Base-by-base conservation (phyloP, 805 yeast species). In the Tetrapisispora nanseiensis region DNA sequence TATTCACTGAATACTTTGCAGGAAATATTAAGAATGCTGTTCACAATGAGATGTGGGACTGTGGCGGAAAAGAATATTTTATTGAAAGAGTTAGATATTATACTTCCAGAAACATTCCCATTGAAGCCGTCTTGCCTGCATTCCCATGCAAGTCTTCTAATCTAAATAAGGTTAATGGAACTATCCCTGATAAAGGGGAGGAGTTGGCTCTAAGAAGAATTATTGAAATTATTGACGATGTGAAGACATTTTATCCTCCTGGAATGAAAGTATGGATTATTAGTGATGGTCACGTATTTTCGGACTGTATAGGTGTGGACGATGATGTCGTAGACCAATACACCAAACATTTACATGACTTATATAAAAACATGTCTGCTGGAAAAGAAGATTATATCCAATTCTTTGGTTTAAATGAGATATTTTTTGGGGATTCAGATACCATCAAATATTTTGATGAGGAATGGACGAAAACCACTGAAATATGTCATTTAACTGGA, bases 101-200 rank as follows among this genome's bases (percentile, higher is more conserved):
- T 52, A 74, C 78, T 20, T 64, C 70, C 32, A 66, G 76, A 52
- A 61, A 65, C 47, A 42, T 68, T 24, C 68, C 67, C 31, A 66
- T 77, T 46, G 78, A 76, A 55, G 74, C 77, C 12, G 78, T 76
- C 8, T 60, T 77, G 39, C 82, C 82, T 6, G 82, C 82, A 0
- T 77, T 77, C 46, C 82, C 82, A 9, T 76, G 82, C 51, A 77
- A 76, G 53, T 73, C 80, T 0, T 75, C 80, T n/a, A 77, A 77
- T 49, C 42, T 54, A 24, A 66, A 71, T 28, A 77, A 77, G 51
- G 82, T 76, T 3, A 62, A 66, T 29, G 70, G 73, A 6, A 44
- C 53, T 16, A 51, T 56, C 34, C 82, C 82, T 6, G 82, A 77
- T 49, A 69, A 69, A 55, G 82, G 82, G 28, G 73, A 69, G 48